Evolutionary conservation across 441 rosid species (phyloP), one percentile per base, ranked within the genome.

Genomic region (Daphne laureola): DNA sequence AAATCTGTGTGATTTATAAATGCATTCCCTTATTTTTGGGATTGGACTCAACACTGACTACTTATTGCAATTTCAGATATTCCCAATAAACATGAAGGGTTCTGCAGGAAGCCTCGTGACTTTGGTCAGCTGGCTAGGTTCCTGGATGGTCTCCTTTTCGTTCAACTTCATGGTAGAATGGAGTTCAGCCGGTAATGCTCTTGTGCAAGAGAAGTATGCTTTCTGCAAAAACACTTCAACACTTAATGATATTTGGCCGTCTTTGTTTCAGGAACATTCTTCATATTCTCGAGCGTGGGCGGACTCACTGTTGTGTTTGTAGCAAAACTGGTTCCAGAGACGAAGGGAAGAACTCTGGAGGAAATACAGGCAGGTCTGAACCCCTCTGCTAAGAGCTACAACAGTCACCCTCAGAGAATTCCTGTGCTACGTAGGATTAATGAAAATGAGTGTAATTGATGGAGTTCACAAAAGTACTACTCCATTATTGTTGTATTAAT

Each of bases 61-160:
- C 25, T 21, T 0, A 21, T 67, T 45, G 8, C 31, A 2, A n/a
- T 59, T 63, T 42, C 68, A 82, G 85, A 71, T 79, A 48, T 82
- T 79, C 61, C 83, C 85, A 3, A 77, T 82, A 51, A 73, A 69
- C 59, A 64, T 79, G 73, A 82, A 79, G 51, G 85, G 85, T 38
- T 67, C 72, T 14, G 88, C 88, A 11, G 88, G 88, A 57, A 82
- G 88, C 60, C 66, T 82, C 2, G 82, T 77, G 59, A 65, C 79
- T 31, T 51, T 79, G 43, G 75, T 82, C 47, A 79, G 76, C 70
- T 82, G 85, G 88, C 52, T 67, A 47, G 78, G 85, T n/a, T 75
- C 85, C 43, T 79, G 81, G 85, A 67, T 79, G 17, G 21, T 82
- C 58, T 68, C 88, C 4, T 82, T 59, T 23, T 43, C 82, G 16